Percentiles rank a stretch among this genome's conserved stretches.
Evolutionary conservation across 805 yeast species (phyloP).

Genomic region (Yarrowia sp.): DNA sequence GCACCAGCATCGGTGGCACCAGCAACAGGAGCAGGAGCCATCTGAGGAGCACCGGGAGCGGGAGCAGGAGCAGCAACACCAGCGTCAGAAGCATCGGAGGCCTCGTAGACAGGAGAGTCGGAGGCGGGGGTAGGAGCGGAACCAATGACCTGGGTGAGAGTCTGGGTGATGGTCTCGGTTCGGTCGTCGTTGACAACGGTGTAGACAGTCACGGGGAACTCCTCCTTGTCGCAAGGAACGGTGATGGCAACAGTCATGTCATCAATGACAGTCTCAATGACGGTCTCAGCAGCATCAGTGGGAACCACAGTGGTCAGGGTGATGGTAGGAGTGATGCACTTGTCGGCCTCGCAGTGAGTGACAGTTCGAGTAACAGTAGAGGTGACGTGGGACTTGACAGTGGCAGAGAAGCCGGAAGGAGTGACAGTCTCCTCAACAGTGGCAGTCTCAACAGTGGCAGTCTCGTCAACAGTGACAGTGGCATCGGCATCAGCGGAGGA

Average conservation of each 20-base stretch:
- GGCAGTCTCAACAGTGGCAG: neutral
- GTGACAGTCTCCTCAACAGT: neutral
- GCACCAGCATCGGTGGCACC: neutral
- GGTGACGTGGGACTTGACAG: constrained; percentile 54
- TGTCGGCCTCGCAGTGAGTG: constrained; percentile 57
- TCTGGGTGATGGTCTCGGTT: neutral
- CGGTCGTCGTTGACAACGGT: neutral
- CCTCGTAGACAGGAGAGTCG: neutral
- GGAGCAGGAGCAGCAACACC: neutral
- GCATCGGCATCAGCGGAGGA: neutral
- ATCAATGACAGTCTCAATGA: constrained; percentile 75
- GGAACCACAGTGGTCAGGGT: constrained; percentile 56
- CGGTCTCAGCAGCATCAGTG: constrained; percentile 30
- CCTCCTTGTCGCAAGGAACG: constrained; percentile 65
- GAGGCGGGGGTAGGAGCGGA: neutral
- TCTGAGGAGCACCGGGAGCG: neutral
- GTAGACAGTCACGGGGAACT: neutral
- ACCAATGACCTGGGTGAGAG: neutral
- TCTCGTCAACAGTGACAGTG: neutral
- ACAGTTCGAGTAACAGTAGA: constrained; percentile 86
- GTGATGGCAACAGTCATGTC: constrained; percentile 47
- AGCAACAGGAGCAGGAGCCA: neutral
- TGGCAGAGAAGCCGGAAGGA: neutral
- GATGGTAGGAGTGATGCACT: constrained; percentile 80
- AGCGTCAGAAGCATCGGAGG: neutral